Evolutionary conservation across 139 green algal species (phyloP).

Genomic region (Parachlorella kessleri): DNA sequence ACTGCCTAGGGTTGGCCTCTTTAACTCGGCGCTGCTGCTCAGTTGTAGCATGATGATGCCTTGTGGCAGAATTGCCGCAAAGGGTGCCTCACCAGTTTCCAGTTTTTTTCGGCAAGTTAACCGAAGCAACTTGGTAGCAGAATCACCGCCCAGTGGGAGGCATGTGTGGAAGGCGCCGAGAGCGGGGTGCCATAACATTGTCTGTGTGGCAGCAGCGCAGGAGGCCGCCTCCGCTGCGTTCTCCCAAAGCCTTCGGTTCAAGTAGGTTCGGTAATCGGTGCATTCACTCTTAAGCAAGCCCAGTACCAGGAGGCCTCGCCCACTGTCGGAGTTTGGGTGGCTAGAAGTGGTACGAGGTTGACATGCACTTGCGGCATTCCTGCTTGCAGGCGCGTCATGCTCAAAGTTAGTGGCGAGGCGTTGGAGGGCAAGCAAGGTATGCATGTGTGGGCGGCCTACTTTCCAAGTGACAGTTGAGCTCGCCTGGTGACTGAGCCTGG

Average conservation of each 20-base stretch:
- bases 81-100: too few species aligned
- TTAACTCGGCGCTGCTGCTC: too few species aligned
- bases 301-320: not conserved
- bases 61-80: too few species aligned
- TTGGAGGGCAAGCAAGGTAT: constrained; percentile 71
- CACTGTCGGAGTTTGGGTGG: not conserved
- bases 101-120: too few species aligned
- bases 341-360: not conserved
- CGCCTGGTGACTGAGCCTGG: too few species aligned
- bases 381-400: constrained; percentile 70
- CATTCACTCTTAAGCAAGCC: not conserved
- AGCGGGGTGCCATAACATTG: not conserved
- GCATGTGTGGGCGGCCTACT: too few species aligned
- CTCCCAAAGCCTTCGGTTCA: not conserved
- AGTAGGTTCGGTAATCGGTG: not conserved
- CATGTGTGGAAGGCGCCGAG: not conserved
- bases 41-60: too few species aligned
- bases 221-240: not conserved
- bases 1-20: too few species aligned
- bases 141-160: too few species aligned
- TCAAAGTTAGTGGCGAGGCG: constrained; percentile 95
- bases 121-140: too few species aligned
- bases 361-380: not conserved
- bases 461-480: too few species aligned
- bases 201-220: constrained; percentile 12